Evolutionary conservation across 345 rosid species (phyloP).

Genomic region (Cardiospermum halicacabum): DNA sequence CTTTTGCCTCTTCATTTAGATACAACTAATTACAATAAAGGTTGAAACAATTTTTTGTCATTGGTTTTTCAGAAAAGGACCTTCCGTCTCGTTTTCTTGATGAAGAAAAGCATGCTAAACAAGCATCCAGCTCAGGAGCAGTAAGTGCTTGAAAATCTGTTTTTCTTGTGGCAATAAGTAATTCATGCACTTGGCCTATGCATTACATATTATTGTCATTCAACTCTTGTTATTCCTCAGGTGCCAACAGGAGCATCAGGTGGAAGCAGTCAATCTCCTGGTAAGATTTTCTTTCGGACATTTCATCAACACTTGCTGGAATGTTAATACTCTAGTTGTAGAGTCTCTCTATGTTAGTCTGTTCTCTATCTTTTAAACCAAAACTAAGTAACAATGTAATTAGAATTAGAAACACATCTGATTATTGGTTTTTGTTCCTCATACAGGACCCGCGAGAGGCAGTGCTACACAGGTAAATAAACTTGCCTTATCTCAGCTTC

Average conservation of each 20-base stretch:
- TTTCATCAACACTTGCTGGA: background rate
- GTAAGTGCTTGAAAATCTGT: constrained; percentile 32
- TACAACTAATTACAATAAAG: too few relatives aligned
- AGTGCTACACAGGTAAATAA: constrained; percentile 38
- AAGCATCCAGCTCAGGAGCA: constrained; percentile 80
- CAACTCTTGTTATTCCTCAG: constrained; percentile 27
- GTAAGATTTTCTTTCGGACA: constrained; percentile 20
- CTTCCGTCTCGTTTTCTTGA: constrained; percentile 76
- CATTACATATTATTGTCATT: background rate
- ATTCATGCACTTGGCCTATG: background rate
- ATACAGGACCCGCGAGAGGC: constrained; percentile 30
- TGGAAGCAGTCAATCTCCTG: constrained; percentile 52
- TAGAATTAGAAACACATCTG: background rate
- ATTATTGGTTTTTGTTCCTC: background rate
- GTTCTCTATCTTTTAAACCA: background rate
- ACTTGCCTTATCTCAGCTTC: background rate
- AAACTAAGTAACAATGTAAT: too few relatives aligned
- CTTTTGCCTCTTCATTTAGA: background rate
- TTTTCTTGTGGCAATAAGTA: background rate
- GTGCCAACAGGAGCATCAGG: constrained; percentile 38
- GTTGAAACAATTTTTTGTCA: constrained; percentile 14
- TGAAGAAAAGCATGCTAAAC: constrained; percentile 63
- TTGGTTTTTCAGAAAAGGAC: constrained; percentile 86
- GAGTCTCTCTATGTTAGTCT: background rate
- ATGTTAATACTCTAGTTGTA: background rate